Evolutionary conservation across 352 stramenopile species (phyloP).

Genomic region (Phytophthora litchii): DNA sequence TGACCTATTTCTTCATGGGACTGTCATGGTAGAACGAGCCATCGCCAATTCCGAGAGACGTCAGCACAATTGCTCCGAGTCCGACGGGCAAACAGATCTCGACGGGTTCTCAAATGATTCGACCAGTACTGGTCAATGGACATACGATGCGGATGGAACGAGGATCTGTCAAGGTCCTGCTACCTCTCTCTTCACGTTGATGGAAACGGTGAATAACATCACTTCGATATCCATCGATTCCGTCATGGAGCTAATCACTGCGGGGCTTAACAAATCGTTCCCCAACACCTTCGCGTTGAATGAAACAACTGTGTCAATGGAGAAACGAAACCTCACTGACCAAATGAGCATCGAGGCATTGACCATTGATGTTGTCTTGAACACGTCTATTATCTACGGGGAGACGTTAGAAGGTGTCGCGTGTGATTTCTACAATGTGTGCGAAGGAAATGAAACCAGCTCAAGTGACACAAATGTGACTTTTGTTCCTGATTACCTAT

Average conservation of each 20-base stretch:
- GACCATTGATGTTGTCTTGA: constrained; percentile 36
- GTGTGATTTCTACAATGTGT: constrained; percentile 15
- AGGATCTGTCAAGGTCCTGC: constrained; percentile 48
- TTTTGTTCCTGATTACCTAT: constrained; percentile 29
- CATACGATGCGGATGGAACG: constrained; percentile 30
- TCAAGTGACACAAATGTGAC: constrained; percentile 12
- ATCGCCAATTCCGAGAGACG: constrained; percentile 36
- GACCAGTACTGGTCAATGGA: constrained; percentile 31
- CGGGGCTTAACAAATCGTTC: constrained; percentile 41
- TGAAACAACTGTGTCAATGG: constrained; percentile 31
- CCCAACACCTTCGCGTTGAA: constrained; percentile 29
- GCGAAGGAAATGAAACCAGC: constrained; percentile 9
- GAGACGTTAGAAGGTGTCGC: constrained; percentile 10
- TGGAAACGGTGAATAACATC: constrained; percentile 24
- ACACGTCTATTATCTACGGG: constrained; percentile 29
- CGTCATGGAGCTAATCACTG: constrained; percentile 25
- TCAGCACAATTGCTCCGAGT: constrained; percentile 48
- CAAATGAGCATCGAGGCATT: constrained; percentile 37
- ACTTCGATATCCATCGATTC: constrained; percentile 18
- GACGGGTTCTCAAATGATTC: constrained; percentile 17
- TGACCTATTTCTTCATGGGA: constrained; percentile 48
- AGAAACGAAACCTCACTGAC: constrained; percentile 24
- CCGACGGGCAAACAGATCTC: constrained; percentile 36
- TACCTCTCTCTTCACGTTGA: constrained; percentile 42
- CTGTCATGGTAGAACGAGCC: constrained; percentile 45